These are phyloP conservation scores for Mesostigma viride DNA, from an alignment of 139 green algal genomes.

Conservation along the genomic window DNA sequence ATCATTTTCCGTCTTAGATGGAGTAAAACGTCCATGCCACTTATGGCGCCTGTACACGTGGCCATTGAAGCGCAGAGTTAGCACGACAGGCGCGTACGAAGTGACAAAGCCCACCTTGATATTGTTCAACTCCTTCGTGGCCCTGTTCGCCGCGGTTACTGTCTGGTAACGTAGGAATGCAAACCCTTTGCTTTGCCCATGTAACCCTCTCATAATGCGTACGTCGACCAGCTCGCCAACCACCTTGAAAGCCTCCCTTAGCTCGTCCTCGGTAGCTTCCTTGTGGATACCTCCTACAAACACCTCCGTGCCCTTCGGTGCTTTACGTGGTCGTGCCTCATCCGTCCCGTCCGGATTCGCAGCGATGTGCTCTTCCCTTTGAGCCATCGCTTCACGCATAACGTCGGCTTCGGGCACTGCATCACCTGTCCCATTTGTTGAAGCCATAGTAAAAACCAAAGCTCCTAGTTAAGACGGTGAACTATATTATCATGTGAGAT, in stretches of 20 bases:
- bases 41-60: not conserved
- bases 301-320: constrained; percentile 15
- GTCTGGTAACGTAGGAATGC: constrained; percentile 23
- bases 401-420: too few relatives aligned
- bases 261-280: constrained; percentile 17
- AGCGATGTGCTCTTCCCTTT: too few relatives aligned
- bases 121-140: constrained; percentile 11
- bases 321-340: not conserved
- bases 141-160: not conserved
- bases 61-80: not conserved
- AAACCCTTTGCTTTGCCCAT: constrained; percentile 21
- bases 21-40: not conserved
- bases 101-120: constrained; percentile 3
- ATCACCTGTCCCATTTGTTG: too few relatives aligned
- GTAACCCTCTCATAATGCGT: constrained; percentile 4
- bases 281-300: constrained; percentile 25
- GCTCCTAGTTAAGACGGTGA: too few relatives aligned
- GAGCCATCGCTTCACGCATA: too few relatives aligned
- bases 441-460: too few relatives aligned
- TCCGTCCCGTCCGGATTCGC: too few relatives aligned
- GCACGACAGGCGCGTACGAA: not conserved
- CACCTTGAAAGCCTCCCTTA: constrained; percentile 11
- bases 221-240: constrained; percentile 19
- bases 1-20: not conserved
- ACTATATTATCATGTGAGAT: too few relatives aligned